These are phyloP conservation scores for Penicillium longicatenatum DNA, from an alignment of 495 filamentous ascomycete species.

Conservation along the genomic window DNA sequence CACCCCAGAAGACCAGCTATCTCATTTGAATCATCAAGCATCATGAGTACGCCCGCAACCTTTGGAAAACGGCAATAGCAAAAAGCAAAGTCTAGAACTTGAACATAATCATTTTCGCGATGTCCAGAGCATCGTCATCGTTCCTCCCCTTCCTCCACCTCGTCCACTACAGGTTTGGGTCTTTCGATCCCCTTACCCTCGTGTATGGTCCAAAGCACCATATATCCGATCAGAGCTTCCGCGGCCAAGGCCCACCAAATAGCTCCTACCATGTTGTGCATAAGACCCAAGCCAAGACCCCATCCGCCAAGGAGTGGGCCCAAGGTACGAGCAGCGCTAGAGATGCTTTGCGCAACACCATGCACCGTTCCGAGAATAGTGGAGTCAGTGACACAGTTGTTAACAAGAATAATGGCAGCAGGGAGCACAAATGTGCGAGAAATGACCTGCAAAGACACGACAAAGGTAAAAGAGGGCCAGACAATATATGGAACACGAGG, in stretches of 20 bases:
- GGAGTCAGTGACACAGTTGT: slow-evolving; percentile 65
- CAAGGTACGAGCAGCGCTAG: slow-evolving; percentile 59
- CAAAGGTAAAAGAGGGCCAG: slow-evolving; percentile 58
- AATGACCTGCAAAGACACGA: slow-evolving; percentile 67
- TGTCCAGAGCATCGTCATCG: neutral
- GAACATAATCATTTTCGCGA: neutral
- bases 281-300: slow-evolving; percentile 63
- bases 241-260: slow-evolving; percentile 69
- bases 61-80: neutral
- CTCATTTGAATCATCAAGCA: neutral
- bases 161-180: slow-evolving; percentile 27
- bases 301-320: slow-evolving; percentile 68
- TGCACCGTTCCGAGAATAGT: slow-evolving; percentile 68
- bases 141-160: slow-evolving; percentile 12
- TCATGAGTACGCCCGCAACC: neutral
- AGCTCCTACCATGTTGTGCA: slow-evolving; percentile 64
- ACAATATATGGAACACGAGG: slow-evolving; percentile 50
- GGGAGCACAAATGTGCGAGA: slow-evolving; percentile 74
- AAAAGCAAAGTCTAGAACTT: neutral
- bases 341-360: slow-evolving; percentile 66
- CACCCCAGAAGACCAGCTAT: neutral
- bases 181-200: slow-evolving; percentile 54
- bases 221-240: slow-evolving; percentile 52
- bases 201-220: slow-evolving; percentile 52
- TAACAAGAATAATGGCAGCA: slow-evolving; percentile 67